Conservation (phyloP, 345 rosid genomes). For the Eutrema heterophyllum region DNA sequence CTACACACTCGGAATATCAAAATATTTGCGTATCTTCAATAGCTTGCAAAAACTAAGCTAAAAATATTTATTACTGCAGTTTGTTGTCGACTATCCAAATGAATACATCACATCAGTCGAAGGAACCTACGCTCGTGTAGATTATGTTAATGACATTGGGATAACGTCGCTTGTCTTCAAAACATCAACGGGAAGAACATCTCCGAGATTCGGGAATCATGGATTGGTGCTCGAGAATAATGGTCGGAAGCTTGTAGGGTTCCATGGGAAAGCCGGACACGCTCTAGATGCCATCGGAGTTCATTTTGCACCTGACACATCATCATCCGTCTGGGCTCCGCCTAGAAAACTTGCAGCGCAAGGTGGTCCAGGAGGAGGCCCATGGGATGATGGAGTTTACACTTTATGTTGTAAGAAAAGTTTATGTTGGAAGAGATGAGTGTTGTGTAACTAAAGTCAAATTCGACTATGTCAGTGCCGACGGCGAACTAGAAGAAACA, state of each 20-base stretch:
- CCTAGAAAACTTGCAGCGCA: neutral
- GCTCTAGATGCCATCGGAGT: slow-evolving; percentile 7
- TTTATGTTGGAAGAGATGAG: neutral
- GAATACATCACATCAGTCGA: slow-evolving; percentile 6
- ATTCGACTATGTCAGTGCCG: neutral
- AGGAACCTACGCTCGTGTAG: neutral
- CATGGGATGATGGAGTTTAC: slow-evolving; percentile 5
- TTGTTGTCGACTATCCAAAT: neutral
- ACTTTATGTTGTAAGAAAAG: neutral
- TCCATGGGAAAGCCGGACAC: neutral
- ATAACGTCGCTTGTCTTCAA: slow-evolving; percentile 6
- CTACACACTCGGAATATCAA: no score
- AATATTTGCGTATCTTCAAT: neutral
- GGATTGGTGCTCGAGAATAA: neutral
- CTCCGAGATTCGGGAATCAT: neutral
- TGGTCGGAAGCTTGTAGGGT: slow-evolving; percentile 1
- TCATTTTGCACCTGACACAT: neutral
- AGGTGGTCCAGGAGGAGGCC: slow-evolving; percentile 5
- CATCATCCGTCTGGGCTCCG: neutral
- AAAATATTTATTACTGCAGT: neutral
- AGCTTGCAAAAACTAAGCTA: neutral
- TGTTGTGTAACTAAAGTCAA: neutral
- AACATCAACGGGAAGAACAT: neutral
- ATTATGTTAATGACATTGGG: neutral
- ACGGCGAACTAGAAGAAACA: neutral